These are phyloP conservation scores for Zygnema cylindricum DNA, from an alignment of 139 green algal species.

Conservation along the genomic window DNA sequence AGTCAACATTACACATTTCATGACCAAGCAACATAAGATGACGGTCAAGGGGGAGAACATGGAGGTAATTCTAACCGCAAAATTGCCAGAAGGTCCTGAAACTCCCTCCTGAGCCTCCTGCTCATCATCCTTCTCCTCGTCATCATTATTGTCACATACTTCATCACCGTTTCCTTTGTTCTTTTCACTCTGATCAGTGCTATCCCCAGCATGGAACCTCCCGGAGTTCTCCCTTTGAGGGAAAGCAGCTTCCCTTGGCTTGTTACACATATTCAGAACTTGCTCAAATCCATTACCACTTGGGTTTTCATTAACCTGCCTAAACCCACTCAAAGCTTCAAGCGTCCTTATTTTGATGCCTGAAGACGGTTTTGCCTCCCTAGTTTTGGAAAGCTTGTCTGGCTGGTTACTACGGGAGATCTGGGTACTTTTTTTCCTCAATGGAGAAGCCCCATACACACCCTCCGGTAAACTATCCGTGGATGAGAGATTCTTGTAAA, in stretches of 20 bases:
- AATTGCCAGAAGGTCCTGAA: too few relatives aligned
- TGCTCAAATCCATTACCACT: not conserved
- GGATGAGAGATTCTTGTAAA: slow-evolving; percentile 34
- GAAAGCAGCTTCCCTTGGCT: not conserved
- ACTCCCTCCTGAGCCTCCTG: not conserved
- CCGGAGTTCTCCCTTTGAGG: not conserved
- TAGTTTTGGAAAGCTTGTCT: not conserved
- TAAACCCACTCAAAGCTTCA: too few relatives aligned
- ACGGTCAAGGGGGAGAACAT: too few relatives aligned
- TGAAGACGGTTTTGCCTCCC: too few relatives aligned
- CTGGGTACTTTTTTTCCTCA: not conserved
- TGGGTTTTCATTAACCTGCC: too few relatives aligned
- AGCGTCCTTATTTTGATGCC: too few relatives aligned
- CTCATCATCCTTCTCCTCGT: not conserved
- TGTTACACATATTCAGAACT: not conserved
- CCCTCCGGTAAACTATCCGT: not conserved
- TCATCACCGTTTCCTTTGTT: not conserved
- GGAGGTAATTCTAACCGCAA: too few relatives aligned
- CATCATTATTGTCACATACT: not conserved
- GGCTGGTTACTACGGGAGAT: too few relatives aligned
- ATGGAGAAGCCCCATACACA: not conserved
- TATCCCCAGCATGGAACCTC: not conserved
- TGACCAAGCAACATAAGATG: too few relatives aligned
- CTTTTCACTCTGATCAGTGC: not conserved
- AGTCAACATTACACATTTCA: too few relatives aligned